These are phyloP conservation scores for Epichloe festucae DNA, from an alignment of 2,329 filamentous ascomycete species.

Conservation along the genomic window DNA sequence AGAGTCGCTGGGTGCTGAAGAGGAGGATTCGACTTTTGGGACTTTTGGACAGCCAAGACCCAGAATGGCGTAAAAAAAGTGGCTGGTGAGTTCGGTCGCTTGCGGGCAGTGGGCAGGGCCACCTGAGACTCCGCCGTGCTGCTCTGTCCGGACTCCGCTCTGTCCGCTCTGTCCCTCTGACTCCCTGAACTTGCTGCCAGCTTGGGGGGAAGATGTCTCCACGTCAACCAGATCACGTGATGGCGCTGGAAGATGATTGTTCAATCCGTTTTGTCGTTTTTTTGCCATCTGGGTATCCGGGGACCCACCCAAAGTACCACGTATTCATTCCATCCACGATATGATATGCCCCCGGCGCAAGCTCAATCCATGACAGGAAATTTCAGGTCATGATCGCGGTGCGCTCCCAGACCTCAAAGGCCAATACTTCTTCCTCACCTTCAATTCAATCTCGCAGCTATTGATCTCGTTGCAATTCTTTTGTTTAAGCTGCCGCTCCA, in stretches of 20 bases:
- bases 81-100: slow-evolving; percentile 20
- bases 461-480: background rate
- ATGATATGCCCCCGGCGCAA: background rate
- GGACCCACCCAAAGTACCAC: slow-evolving; percentile 5
- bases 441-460: background rate
- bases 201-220: background rate
- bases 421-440: background rate
- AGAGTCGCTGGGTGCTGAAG: background rate
- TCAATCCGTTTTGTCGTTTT: background rate
- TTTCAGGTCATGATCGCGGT: background rate
- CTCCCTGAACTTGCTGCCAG: too few species aligned
- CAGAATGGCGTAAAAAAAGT: slow-evolving; percentile 21
- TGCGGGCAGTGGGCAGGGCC: background rate
- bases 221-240: slow-evolving; percentile 3
- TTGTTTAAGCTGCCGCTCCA: too few species aligned
- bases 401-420: background rate
- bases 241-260: background rate
- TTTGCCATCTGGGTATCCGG: background rate
- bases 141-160: too few species aligned
- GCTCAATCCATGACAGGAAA: background rate
- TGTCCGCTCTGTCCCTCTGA: too few species aligned
- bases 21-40: background rate
- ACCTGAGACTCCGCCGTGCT: background rate
- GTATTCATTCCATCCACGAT: background rate
- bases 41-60: slow-evolving; percentile 1